A percentile compares a stretch with the other conserved stretches of the same genome.
These are phyloP conservation scores for Medicago ruthenica DNA, from an alignment of 306 rosid species.

Conservation along the genomic window DNA sequence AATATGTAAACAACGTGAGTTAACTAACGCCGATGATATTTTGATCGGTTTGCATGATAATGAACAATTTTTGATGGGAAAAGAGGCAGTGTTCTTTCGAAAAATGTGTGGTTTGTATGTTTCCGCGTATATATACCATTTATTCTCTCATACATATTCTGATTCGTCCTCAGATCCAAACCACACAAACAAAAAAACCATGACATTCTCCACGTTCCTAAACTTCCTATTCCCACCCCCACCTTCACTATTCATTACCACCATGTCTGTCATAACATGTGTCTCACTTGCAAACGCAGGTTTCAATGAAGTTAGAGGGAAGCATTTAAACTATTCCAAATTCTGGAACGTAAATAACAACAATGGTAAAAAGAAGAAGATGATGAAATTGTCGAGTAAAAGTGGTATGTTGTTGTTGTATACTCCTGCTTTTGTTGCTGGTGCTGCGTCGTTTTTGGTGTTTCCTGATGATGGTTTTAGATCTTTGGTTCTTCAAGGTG, in stretches of 20 bases:
- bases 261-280: constrained; percentile 54
- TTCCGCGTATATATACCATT: too few species aligned
- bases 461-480: constrained; percentile 50
- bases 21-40: too few species aligned
- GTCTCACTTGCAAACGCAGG: constrained; percentile 46
- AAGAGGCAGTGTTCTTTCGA: too few species aligned
- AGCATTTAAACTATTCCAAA: constrained; percentile 73
- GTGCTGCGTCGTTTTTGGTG: constrained; percentile 51
- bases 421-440: constrained; percentile 70
- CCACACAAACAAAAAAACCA: background rate
- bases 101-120: too few species aligned
- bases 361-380: constrained; percentile 8
- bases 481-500: constrained; percentile 53
- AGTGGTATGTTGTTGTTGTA: constrained; percentile 69
- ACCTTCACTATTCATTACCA: constrained; percentile 50
- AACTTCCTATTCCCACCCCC: constrained; percentile 59
- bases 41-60: too few species aligned
- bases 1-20: too few species aligned
- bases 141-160: too few species aligned
- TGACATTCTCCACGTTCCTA: constrained; percentile 35
- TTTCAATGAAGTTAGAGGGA: constrained; percentile 58
- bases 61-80: too few species aligned
- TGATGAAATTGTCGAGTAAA: constrained; percentile 51
- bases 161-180: background rate
- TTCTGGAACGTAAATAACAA: constrained; percentile 43